These are phyloP conservation scores for Mortierella sp. DNA, from an alignment of 371 early-diverging fungal genomes.

Conservation along the genomic window DNA sequence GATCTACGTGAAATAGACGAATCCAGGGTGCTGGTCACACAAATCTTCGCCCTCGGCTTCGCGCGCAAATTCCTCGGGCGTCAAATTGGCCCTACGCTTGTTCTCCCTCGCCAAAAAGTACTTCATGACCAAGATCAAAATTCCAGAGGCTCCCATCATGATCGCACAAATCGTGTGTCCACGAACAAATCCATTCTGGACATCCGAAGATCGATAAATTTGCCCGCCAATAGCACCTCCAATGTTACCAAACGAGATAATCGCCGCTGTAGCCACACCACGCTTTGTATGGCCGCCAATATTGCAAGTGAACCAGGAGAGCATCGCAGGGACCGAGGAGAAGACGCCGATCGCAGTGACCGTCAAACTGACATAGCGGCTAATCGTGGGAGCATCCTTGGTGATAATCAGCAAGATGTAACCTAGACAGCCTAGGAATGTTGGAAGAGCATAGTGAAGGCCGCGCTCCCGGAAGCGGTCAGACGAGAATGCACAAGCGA, in stretches of 20 bases:
- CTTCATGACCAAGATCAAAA: slow-evolving; percentile 59
- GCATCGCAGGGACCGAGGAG: slow-evolving; percentile 65
- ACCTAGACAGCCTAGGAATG: slow-evolving; percentile 68
- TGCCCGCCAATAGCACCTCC: slow-evolving; percentile 74
- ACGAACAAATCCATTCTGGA: slow-evolving; percentile 58
- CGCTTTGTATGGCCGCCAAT: slow-evolving; percentile 74
- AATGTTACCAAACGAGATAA: slow-evolving; percentile 71
- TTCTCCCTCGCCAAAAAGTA: slow-evolving; percentile 60
- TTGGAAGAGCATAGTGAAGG: slow-evolving; percentile 69
- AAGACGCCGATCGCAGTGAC: slow-evolving; percentile 69
- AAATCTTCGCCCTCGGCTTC: slow-evolving; percentile 61
- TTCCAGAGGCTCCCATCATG: slow-evolving; percentile 56
- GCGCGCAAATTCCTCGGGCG: slow-evolving; percentile 60
- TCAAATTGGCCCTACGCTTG: slow-evolving; percentile 63
- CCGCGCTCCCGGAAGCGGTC: slow-evolving; percentile 73
- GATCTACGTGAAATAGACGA: slow-evolving; percentile 64
- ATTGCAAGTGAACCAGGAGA: slow-evolving; percentile 72
- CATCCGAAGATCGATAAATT: slow-evolving; percentile 70
- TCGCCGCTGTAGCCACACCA: slow-evolving; percentile 68
- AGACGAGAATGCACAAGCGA: slow-evolving; percentile 69
- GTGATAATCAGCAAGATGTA: slow-evolving; percentile 68
- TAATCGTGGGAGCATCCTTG: slow-evolving; percentile 31
- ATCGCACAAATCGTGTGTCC: slow-evolving; percentile 59
- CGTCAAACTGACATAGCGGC: slow-evolving; percentile 63
- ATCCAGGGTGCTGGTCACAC: slow-evolving; percentile 69